These are phyloP conservation scores for Botrytis cinerea DNA, from an alignment of 2,329 filamentous ascomycete genomes.

Conservation along the genomic window DNA sequence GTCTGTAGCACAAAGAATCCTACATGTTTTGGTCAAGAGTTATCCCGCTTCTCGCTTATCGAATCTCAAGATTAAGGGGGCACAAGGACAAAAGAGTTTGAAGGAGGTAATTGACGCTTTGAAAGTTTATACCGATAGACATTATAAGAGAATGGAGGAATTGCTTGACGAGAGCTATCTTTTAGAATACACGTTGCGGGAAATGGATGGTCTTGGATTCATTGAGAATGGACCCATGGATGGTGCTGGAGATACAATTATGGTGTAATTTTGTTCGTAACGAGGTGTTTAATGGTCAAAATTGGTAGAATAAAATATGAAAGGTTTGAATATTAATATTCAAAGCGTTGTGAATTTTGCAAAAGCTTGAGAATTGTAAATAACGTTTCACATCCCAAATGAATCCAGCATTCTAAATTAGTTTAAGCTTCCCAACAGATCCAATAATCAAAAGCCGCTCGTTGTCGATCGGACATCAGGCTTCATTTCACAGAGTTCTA, in stretches of 20 bases:
- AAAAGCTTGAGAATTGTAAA: too few relatives aligned
- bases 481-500: background rate
- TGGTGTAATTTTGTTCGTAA: constrained; percentile 17
- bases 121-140: constrained; percentile 86
- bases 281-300: background rate
- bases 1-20: constrained; percentile 79
- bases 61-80: constrained; percentile 62
- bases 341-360: too few relatives aligned
- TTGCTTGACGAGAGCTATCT: constrained; percentile 92
- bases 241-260: constrained; percentile 20
- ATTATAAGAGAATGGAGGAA: constrained; percentile 88
- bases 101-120: constrained; percentile 87
- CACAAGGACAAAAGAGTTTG: constrained; percentile 63
- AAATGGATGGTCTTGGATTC: constrained; percentile 70
- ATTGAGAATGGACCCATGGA: constrained; percentile 21
- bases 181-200: constrained; percentile 86
- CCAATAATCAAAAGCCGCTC: background rate
- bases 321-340: background rate
- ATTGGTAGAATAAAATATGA: background rate
- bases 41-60: constrained; percentile 80
- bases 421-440: background rate
- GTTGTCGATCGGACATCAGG: background rate
- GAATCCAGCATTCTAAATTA: background rate
- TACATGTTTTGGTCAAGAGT: constrained; percentile 76
- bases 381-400: background rate